Evolutionary conservation across 2,329 filamentous ascomycete species (phyloP), one percentile per base, ranked within the genome.

Genomic region (Pestalotiopsis sp.): DNA sequence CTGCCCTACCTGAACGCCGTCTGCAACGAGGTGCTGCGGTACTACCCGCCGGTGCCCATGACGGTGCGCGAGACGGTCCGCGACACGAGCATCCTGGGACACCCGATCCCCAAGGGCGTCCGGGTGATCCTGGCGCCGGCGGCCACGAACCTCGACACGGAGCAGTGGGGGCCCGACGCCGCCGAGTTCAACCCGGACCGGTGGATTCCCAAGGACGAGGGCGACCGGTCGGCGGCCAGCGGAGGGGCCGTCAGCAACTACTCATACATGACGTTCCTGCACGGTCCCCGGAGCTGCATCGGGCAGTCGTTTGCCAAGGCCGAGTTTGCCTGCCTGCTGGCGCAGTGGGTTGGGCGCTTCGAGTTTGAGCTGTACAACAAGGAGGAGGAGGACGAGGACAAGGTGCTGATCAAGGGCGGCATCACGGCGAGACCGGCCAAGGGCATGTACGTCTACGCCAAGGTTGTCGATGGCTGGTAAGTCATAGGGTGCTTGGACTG

Each of bases 231-330:
- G 14, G 83, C 84, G 4, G 90, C 90, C 67, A 89, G 87, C 57
- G 94, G 94, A 6, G 92, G 92, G 9, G 91, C 93, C 1, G 84
- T 85, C 17, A 93, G 87, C 72, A 96, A 95, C 79, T 97, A 92
- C 77, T 88, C 91, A 0, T 91, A 92, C 74, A 78, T 95, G 80
- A 95, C 93, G 0, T 97, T 97, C 81, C 79, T 97, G 69, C 94
- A 97, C 77, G 95, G 95, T 0, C 94, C 94, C 2, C 84, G 94
- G 66, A 92, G 91, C 76, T 97, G 95, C 77, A 97, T 97, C 73
- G 95, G 94, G 0, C 87, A 91, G 79, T 85, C 85, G 2, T 97
- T 97, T 81, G 92, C 95, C 0, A 91, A 90, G 77, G 89, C 91
- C 0, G 95, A 98, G 83, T 93, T 97, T 80, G 94, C 93, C 9